These are phyloP conservation scores for Cinchona pubescens DNA, from an alignment of 257 asterid species.

Conservation along the genomic window DNA sequence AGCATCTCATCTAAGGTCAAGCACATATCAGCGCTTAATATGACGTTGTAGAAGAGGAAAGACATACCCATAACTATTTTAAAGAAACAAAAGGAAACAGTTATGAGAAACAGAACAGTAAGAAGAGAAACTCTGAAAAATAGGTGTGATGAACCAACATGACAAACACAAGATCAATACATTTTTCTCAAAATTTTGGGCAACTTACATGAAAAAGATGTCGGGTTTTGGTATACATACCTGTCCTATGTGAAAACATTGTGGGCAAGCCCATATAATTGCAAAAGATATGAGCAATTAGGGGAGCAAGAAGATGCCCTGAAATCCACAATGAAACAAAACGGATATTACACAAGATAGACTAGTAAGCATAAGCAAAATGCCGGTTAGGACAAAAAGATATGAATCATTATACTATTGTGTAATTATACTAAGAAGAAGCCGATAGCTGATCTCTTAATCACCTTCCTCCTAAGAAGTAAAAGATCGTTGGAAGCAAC, in stretches of 20 bases:
- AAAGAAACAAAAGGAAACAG: too few species aligned
- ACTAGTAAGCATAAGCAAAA: not conserved
- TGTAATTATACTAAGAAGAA: not conserved
- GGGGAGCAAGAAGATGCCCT: slow-evolving; percentile 86
- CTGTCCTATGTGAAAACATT: slow-evolving; percentile 54
- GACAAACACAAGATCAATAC: slow-evolving; percentile 3
- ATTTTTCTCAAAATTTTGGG: not conserved
- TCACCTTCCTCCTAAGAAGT: not conserved
- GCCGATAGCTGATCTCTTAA: not conserved
- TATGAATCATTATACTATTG: not conserved
- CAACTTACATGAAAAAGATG: not conserved
- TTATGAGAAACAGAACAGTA: too few species aligned
- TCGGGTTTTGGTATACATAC: slow-evolving; percentile 30
- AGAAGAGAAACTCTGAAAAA: not conserved
- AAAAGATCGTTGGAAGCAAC: not conserved
- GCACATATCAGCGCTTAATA: too few species aligned
- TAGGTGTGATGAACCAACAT: not conserved
- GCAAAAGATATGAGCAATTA: slow-evolving; percentile 85
- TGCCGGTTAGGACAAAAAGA: not conserved
- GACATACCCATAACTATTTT: too few species aligned
- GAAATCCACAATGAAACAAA: slow-evolving; percentile 24
- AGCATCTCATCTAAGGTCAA: too few species aligned
- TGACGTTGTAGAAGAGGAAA: too few species aligned
- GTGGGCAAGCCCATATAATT: slow-evolving; percentile 88
- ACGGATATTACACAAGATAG: not conserved